Percentiles rank a stretch among this genome's conserved stretches.
Conservation (phyloP, 768 basidiomycete genomes). For the Lactifluus hygrophoroides region DNA sequence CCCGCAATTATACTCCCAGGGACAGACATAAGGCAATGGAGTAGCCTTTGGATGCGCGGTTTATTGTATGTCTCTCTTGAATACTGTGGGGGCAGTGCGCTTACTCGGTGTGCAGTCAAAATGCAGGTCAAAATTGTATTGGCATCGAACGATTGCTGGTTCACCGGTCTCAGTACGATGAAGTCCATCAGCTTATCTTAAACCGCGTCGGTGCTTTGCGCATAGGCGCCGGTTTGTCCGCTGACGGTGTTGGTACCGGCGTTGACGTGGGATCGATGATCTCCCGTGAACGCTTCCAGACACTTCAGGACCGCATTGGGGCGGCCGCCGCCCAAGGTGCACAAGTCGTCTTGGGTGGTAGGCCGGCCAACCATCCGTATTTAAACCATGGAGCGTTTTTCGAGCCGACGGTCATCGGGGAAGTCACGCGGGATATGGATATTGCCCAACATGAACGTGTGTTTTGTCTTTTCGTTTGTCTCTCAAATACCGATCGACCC, state of each 20-base stretch:
- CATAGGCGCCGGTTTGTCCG: conserved; percentile 66
- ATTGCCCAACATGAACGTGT: conserved; percentile 76
- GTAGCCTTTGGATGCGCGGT: conserved; percentile 81
- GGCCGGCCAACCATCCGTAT: conserved; percentile 53
- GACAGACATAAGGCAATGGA: conserved; percentile 75
- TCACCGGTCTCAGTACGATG: conserved; percentile 66
- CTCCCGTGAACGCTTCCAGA: conserved; percentile 38
- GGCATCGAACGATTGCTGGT: conserved; percentile 92
- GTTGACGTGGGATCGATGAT: conserved; percentile 69
- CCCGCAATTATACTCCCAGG: conserved; percentile 83
- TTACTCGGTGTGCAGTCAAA: conserved; percentile 50
- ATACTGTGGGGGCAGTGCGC: background rate
- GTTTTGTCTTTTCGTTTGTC: conserved; percentile 25
- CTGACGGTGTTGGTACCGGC: conserved; percentile 60
- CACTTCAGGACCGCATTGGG: conserved; percentile 55
- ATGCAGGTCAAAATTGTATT: conserved; percentile 93
- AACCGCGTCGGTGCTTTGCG: conserved; percentile 64
- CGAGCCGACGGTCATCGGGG: conserved; percentile 76
- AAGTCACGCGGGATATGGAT: conserved; percentile 59
- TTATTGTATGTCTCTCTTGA: conserved; percentile 58
- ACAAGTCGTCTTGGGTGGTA: conserved; percentile 51
- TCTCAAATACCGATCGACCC: conserved; percentile 7
- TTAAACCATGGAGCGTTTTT: conserved; percentile 76
- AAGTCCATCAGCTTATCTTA: conserved; percentile 55
- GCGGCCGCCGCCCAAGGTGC: conserved; percentile 68